A percentile compares a stretch with the other conserved stretches of the same genome.
These are phyloP conservation scores for Tetraselmis chui DNA, from an alignment of 139 green algal species.

Conservation along the genomic window DNA sequence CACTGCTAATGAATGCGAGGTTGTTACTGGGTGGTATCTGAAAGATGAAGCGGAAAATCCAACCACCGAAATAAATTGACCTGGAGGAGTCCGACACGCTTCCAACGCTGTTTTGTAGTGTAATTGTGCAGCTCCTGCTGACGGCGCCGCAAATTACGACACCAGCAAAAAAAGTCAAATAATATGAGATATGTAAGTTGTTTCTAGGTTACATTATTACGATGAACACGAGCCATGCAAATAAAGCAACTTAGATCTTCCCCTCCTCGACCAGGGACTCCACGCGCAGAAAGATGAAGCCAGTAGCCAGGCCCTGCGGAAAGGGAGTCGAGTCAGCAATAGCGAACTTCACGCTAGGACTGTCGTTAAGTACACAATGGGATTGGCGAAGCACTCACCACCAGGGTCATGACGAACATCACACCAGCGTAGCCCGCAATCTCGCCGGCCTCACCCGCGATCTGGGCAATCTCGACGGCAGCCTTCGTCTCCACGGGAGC, in stretches of 20 bases:
- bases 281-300: slow-evolving; percentile 86
- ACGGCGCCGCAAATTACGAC: no score
- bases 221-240: no score
- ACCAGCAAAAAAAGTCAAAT: no score
- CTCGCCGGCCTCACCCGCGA: slow-evolving; percentile 70
- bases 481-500: neutral
- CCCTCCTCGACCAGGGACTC: slow-evolving; percentile 83
- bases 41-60: no score
- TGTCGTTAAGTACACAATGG: neutral
- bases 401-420: slow-evolving; percentile 78
- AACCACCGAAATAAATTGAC: no score
- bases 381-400: slow-evolving; percentile 48
- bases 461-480: slow-evolving; percentile 64
- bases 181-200: no score
- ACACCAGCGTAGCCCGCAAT: slow-evolving; percentile 67
- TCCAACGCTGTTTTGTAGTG: no score
- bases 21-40: no score
- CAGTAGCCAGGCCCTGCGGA: slow-evolving; percentile 84
- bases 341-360: neutral
- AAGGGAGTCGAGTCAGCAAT: slow-evolving; percentile 4
- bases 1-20: no score
- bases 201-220: no score
- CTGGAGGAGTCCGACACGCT: no score
- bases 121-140: no score
- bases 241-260: slow-evolving; percentile 54